A percentile compares a stretch with the other conserved stretches of the same genome.
Evolutionary conservation across 345 rosid genomes (phyloP).

Genomic region (Eutrema heterophyllum): DNA sequence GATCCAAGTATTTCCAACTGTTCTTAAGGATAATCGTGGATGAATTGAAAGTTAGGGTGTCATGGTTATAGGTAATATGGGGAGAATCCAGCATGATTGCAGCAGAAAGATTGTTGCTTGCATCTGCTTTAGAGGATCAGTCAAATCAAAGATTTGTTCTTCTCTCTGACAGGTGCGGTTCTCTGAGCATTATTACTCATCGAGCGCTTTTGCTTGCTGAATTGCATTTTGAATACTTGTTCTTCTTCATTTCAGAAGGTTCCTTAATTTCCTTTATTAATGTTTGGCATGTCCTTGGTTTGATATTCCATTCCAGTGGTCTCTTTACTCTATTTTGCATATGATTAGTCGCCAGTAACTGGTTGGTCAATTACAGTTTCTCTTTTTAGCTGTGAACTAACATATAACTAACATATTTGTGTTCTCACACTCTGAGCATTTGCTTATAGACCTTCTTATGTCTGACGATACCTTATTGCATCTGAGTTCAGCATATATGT

Average conservation of each 20-base stretch:
- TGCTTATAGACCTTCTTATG: neutral
- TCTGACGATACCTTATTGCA: conserved; percentile 3
- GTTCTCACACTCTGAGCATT: neutral
- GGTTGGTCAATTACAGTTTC: neutral
- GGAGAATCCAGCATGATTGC: conserved; percentile 88
- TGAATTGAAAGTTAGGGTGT: neutral
- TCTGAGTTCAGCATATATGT: neutral
- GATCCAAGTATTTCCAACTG: neutral
- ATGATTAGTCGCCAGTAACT: neutral
- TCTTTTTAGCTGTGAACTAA: neutral
- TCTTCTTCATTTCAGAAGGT: neutral
- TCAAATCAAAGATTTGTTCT: conserved; percentile 85
- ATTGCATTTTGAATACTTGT: neutral
- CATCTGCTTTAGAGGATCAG: conserved; percentile 66
- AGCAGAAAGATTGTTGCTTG: conserved; percentile 77
- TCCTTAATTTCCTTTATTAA: neutral
- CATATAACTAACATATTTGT: neutral
- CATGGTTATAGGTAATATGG: conserved; percentile 63
- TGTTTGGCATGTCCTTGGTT: neutral
- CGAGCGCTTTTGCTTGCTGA: neutral
- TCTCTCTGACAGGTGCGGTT: conserved; percentile 79
- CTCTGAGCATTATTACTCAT: neutral
- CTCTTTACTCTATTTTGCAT: neutral
- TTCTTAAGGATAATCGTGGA: neutral
- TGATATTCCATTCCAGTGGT: neutral